Evolutionary conservation across 345 rosid genomes (phyloP).

Genomic region (Hirschfeldia incana): DNA sequence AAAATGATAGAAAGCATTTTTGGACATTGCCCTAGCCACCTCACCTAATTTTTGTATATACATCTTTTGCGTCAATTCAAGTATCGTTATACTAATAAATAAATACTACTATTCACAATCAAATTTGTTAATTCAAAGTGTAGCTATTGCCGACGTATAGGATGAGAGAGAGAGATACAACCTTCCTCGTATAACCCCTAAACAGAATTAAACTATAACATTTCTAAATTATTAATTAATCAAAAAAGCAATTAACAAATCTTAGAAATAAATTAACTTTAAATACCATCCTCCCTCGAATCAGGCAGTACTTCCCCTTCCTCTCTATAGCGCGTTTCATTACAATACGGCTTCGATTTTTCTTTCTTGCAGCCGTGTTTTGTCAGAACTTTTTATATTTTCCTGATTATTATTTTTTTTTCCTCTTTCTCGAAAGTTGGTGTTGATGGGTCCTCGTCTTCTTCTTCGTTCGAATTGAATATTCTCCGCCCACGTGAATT

Average conservation of each 20-base stretch:
- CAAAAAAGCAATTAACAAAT: not conserved
- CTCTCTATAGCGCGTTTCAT: not conserved
- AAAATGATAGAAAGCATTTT: not conserved
- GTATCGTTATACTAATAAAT: not conserved
- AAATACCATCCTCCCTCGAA: slow-evolving; percentile 5
- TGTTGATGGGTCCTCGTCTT: slow-evolving; percentile 20
- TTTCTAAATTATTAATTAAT: not conserved
- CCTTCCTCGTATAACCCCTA: slow-evolving; percentile 42
- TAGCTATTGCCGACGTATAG: slow-evolving; percentile 8
- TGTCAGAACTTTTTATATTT: not conserved
- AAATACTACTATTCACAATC: not conserved
- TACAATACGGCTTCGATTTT: slow-evolving; percentile 31
- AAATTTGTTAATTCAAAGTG: not conserved
- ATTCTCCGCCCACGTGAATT: slow-evolving; percentile 30
- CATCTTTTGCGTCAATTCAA: not conserved
- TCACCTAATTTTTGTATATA: not conserved
- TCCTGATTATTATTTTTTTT: not conserved
- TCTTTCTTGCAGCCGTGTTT: slow-evolving; percentile 1
- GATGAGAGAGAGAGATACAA: slow-evolving; percentile 6
- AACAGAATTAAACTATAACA: not conserved
- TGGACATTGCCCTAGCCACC: not conserved
- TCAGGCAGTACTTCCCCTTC: not conserved
- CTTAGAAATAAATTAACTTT: not conserved
- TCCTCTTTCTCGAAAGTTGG: not conserved
- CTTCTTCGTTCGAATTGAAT: slow-evolving; percentile 28